Conservation (phyloP, 768 basidiomycete genomes). For the Boletus rex-veris region DNA sequence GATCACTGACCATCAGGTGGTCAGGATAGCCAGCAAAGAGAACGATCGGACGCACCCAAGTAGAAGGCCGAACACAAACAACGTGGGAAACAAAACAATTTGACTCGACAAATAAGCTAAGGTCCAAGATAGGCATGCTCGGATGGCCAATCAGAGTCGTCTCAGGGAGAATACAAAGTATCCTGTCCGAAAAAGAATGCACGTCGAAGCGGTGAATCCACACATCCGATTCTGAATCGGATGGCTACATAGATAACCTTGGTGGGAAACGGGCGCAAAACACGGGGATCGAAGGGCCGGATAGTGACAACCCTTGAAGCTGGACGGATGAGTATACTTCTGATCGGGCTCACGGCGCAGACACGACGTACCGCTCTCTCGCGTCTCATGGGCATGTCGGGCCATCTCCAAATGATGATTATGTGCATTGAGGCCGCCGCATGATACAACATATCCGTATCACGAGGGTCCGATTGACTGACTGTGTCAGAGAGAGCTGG, state of each 20-base stretch:
- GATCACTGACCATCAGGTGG: constrained; percentile 4
- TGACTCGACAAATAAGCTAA: not conserved
- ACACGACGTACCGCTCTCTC: no score
- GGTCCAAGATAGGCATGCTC: not conserved
- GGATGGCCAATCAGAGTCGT: not conserved
- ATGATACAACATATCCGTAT: no score
- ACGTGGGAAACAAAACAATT: not conserved
- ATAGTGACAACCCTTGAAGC: no score
- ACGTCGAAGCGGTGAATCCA: constrained; percentile 8
- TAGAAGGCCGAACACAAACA: not conserved
- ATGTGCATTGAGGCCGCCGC: no score
- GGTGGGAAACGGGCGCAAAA: no score
- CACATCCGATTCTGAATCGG: constrained; percentile 2
- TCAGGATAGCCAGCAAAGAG: not conserved
- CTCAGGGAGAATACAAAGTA: not conserved
- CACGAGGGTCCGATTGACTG: no score
- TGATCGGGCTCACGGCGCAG: no score
- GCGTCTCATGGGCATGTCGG: no score
- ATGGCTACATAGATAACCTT: constrained; percentile 1
- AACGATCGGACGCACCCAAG: not conserved
- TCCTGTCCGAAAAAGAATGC: not conserved
- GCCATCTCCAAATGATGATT: no score
- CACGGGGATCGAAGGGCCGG: no score
- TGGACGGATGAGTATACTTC: no score
- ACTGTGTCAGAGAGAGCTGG: no score